Percentiles rank a stretch among this genome's conserved stretches.
Evolutionary conservation across 768 basidiomycete species (phyloP).

Genomic region (Mycena polygramma): DNA sequence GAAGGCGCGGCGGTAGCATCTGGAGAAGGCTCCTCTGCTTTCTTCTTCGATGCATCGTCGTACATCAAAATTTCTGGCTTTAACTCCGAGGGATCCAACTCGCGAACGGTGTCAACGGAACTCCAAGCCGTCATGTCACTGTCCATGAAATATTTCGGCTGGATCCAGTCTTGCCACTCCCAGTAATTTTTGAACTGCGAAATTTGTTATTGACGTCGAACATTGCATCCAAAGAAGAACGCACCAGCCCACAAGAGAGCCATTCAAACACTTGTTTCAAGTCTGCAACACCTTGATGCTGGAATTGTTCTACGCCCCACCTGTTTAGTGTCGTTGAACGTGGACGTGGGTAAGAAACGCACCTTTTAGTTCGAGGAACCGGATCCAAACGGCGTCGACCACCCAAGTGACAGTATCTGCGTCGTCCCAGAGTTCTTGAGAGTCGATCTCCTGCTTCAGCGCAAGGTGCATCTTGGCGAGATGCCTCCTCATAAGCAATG

Average conservation of each 20-base stretch:
- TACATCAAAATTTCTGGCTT: not conserved
- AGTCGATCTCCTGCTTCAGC: slow-evolving; percentile 18
- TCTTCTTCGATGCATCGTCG: not conserved
- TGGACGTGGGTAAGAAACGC: not conserved
- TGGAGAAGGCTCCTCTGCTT: not conserved
- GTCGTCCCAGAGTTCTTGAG: slow-evolving; percentile 5
- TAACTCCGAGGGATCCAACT: slow-evolving; percentile 9
- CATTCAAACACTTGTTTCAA: slow-evolving; percentile 26
- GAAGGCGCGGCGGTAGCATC: not conserved
- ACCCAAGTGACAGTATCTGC: slow-evolving; percentile 11
- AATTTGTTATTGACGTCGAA: not conserved
- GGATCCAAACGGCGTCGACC: not conserved
- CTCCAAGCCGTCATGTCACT: slow-evolving; percentile 25
- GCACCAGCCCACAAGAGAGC: slow-evolving; percentile 29
- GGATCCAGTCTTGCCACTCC: slow-evolving; percentile 6
- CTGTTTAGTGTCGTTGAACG: not conserved
- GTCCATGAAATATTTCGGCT: slow-evolving; percentile 12
- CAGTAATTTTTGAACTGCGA: slow-evolving; percentile 27
- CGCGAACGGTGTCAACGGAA: not conserved
- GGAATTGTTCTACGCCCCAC: slow-evolving; percentile 4
- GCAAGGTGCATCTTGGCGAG: slow-evolving; percentile 26
- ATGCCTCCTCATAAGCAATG: slow-evolving; percentile 25
- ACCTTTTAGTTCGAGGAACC: slow-evolving; percentile 23
- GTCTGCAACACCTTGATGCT: slow-evolving; percentile 20
- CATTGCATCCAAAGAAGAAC: not conserved